phyloP scores from a whole-genome alignment of 2,329 filamentous ascomycete species.

The Pleochaeta shiraiana region DNA sequence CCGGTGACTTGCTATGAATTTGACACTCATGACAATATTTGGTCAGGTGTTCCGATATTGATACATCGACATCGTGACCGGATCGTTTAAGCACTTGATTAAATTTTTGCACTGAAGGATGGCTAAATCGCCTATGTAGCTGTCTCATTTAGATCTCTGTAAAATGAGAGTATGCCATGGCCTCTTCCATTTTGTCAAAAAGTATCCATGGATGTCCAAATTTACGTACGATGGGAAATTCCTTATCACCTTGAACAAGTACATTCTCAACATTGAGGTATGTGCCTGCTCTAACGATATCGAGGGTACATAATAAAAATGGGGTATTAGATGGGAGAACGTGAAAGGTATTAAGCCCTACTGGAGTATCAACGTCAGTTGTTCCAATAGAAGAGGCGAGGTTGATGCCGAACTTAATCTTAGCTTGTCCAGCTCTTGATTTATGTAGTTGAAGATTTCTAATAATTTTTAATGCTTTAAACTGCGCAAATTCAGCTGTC shows the following conservation, averaged over 20 bases:
- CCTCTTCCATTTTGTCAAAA: background rate
- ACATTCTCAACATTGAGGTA: background rate
- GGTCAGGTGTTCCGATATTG: background rate
- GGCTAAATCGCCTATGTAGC: background rate
- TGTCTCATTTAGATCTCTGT: background rate
- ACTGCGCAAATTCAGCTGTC: background rate
- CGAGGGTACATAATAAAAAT: background rate
- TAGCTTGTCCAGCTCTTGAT: background rate
- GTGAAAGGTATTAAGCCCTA: background rate
- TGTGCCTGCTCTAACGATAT: background rate
- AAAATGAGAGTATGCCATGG: background rate
- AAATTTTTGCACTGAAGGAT: background rate
- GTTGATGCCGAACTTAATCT: background rate
- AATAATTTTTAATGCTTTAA: background rate
- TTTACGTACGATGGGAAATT: background rate
- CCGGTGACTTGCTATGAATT: background rate
- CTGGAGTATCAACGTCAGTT: background rate
- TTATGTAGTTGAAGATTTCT: background rate
- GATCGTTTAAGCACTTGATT: background rate
- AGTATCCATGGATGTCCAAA: constrained; percentile 1
- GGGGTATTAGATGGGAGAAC: background rate
- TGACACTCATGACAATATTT: background rate
- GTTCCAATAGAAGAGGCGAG: background rate
- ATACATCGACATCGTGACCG: background rate
- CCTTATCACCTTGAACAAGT: background rate